Conservation (phyloP, 768 basidiomycete species). For the Porpolomopsis calyptriformis region DNA sequence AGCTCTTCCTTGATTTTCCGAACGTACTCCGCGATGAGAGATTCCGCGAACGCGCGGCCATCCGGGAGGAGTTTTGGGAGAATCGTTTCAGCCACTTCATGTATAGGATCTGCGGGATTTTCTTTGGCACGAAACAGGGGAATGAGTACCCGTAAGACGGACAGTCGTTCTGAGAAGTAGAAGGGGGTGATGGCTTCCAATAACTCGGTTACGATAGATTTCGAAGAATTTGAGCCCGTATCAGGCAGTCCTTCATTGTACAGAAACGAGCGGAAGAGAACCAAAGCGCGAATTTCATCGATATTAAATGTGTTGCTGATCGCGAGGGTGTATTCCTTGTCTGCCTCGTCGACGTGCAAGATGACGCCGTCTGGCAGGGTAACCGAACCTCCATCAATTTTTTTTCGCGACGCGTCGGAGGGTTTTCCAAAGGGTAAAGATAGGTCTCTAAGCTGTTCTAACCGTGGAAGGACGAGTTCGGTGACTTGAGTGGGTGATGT, state of each 20-base stretch:
- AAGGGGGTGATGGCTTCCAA: slow-evolving; percentile 68
- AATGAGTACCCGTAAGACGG: slow-evolving; percentile 55
- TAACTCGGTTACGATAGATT: slow-evolving; percentile 43
- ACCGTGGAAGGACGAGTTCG: slow-evolving; percentile 48
- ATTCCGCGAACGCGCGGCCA: slow-evolving; percentile 48
- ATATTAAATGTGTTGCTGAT: slow-evolving; percentile 66
- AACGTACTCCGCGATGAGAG: slow-evolving; percentile 51
- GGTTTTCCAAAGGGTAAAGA: slow-evolving; percentile 61
- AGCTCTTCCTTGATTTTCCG: slow-evolving; percentile 40
- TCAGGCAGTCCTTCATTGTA: slow-evolving; percentile 65
- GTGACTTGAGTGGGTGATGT: slow-evolving; percentile 47
- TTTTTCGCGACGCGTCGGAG: slow-evolving; percentile 52
- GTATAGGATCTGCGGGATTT: slow-evolving; percentile 42
- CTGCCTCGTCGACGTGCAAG: slow-evolving; percentile 52
- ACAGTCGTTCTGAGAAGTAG: slow-evolving; percentile 73
- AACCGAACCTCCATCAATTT: slow-evolving; percentile 57
- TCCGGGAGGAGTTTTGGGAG: slow-evolving; percentile 56
- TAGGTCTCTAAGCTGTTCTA: slow-evolving; percentile 45
- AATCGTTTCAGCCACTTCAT: slow-evolving; percentile 41
- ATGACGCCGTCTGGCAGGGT: slow-evolving; percentile 56
- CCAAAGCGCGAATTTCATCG: slow-evolving; percentile 70
- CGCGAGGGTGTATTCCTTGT: slow-evolving; percentile 59
- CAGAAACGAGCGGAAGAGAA: slow-evolving; percentile 66
- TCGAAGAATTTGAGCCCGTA: slow-evolving; percentile 31
- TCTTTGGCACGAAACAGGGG: slow-evolving; percentile 67